Percentiles rank a stretch among this genome's conserved stretches.
These are phyloP conservation scores for Globisporangium okanoganense DNA, from an alignment of 352 stramenopile genomes.

Conservation along the genomic window DNA sequence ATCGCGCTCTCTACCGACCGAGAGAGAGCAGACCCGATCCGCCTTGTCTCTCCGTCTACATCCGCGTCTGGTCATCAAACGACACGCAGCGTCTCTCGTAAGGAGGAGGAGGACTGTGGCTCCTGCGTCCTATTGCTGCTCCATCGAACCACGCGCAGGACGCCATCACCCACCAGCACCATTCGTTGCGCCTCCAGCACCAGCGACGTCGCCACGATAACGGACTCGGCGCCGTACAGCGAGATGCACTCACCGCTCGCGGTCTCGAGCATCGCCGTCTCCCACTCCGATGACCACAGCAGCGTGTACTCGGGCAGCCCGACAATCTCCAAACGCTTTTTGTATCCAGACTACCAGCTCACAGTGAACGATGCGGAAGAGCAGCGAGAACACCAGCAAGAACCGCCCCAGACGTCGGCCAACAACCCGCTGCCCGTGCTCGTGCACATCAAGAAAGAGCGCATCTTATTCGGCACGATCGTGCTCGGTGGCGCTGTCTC, in stretches of 20 bases:
- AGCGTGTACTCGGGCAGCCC: conserved; percentile 9
- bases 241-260: conserved; percentile 53
- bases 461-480: conserved; percentile 29
- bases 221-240: conserved; percentile 5
- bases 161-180: neutral
- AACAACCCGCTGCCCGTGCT: conserved; percentile 39
- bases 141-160: neutral
- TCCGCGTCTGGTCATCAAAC: too few relatives aligned
- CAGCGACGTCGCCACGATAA: neutral
- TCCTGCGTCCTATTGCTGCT: neutral
- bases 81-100: too few relatives aligned
- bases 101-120: too few relatives aligned
- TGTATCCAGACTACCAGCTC: conserved; percentile 26
- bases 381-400: neutral
- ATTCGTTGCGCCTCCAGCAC: neutral
- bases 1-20: too few relatives aligned
- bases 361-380: neutral
- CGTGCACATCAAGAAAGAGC: conserved; percentile 32
- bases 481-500: conserved; percentile 17
- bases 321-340: conserved; percentile 26
- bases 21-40: too few relatives aligned
- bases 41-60: too few relatives aligned
- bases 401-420: neutral
- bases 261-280: conserved; percentile 68
- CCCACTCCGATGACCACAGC: conserved; percentile 29